Base-by-base conservation (phyloP, 805 yeast species). In the Kazachstania kunashirensis region DNA sequence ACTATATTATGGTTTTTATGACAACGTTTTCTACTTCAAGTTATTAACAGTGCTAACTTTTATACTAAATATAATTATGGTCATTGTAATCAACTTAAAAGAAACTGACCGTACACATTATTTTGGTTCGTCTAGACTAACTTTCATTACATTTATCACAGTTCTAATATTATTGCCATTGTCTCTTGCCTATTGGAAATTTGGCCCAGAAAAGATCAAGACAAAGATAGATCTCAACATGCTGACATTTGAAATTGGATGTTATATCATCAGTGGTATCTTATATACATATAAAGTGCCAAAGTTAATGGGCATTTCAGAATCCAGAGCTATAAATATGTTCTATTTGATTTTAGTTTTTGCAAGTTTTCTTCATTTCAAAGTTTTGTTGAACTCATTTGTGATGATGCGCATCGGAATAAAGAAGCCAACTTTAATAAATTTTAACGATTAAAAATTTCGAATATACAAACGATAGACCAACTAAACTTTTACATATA, bases 201-300 rank as follows among this genome's bases (percentile, higher is more conserved):
- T 63, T 44, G 92, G 89, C 1, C 39, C 47, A 13, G 54, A 50
- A 3, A 72, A 65, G 31, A 68, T 79, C 8, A 48, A 57, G 18
- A 49, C 51, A 8, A 59, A 92, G 33, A 63, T 77, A 6, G 73
- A 74, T 14, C 57, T 81, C 18, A 49, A 49, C 2, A 81, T 76
- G 70, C 62, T 85, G 14, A 44, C 75, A 1, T 45, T 65, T 6
- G 95, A 84, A 53, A 94, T 83, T 0, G 49, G 68, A 2, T 69
- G 78, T 29, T 84, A 85, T 58, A 75, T 83, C 4, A 42, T 62
- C 1, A 95, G 94, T 1, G 94, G 94, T 0, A 61, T 67, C 1
- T 53, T 84, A 34, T 84, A 85, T 53, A 92, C 89, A 0, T 55
- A 66, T 27, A 65, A 92, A 40, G 50, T 82, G 16, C 95, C 95